Percentiles rank a stretch among this genome's conserved stretches.
Evolutionary conservation across 441 rosid species (phyloP).

Genomic region (Populus hybrid): DNA sequence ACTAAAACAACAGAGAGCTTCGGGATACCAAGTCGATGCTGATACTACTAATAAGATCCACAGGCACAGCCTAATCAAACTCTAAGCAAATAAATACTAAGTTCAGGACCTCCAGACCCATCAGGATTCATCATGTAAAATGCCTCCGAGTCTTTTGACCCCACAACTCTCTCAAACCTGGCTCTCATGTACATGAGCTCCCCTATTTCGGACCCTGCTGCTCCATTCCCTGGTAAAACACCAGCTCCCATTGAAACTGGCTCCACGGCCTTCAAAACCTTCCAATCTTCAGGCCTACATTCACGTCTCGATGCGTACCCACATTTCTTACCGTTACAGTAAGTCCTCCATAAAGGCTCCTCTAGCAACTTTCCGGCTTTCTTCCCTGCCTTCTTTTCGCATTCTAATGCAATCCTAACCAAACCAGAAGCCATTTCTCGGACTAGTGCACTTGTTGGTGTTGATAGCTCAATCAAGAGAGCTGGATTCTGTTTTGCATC

Average conservation of each 20-base stretch:
- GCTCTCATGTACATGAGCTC: slow-evolving; percentile 96
- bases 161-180: slow-evolving; percentile 81
- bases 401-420: slow-evolving; percentile 84
- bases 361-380: slow-evolving; percentile 60
- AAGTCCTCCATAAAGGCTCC: slow-evolving; percentile 87
- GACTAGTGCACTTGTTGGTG: slow-evolving; percentile 73
- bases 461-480: slow-evolving; percentile 77
- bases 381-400: slow-evolving; percentile 50
- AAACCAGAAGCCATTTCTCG: slow-evolving; percentile 94
- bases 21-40: neutral
- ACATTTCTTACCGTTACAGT: slow-evolving; percentile 84
- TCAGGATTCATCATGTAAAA: slow-evolving; percentile 99
- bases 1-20: neutral
- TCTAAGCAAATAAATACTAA: slow-evolving; percentile 91
- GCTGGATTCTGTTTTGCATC: slow-evolving; percentile 66
- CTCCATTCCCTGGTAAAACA: slow-evolving; percentile 61
- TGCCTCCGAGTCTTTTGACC: slow-evolving; percentile 94
- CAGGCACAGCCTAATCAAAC: slow-evolving; percentile 25
- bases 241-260: slow-evolving; percentile 97
- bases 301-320: slow-evolving; percentile 78
- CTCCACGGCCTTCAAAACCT: slow-evolving; percentile 72
- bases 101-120: slow-evolving; percentile 89
- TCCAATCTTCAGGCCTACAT: slow-evolving; percentile 64
- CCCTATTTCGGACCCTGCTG: slow-evolving; percentile 38
- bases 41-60: neutral